Conservation (phyloP, 371 early-diverging fungal genomes). For the Parasitella parasitica region DNA sequence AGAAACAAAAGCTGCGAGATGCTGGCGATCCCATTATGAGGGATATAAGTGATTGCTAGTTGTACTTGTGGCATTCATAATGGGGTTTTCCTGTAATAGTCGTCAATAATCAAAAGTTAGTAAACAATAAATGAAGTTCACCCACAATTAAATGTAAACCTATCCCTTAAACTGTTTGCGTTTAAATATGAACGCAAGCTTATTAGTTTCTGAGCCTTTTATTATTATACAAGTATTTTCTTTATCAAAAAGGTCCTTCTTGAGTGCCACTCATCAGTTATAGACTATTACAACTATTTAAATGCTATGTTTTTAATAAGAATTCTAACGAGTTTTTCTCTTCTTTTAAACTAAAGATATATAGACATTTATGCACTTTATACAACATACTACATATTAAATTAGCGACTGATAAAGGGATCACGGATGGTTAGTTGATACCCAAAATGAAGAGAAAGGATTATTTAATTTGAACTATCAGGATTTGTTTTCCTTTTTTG, state of each 20-base stretch:
- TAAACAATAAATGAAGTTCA: no score
- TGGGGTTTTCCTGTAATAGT: no score
- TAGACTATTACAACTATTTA: slow-evolving; percentile 17
- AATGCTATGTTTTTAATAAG: slow-evolving; percentile 11
- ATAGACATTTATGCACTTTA: slow-evolving; percentile 4
- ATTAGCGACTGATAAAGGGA: neutral
- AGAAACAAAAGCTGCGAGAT: slow-evolving; percentile 19
- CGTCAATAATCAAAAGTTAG: no score
- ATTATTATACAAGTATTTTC: slow-evolving; percentile 9
- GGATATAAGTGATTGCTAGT: slow-evolving; percentile 4
- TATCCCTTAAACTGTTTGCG: no score
- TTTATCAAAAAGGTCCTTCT: slow-evolving; percentile 17
- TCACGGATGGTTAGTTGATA: no score
- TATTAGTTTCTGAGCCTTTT: slow-evolving; percentile 13
- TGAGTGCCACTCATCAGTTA: slow-evolving; percentile 14
- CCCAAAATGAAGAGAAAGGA: neutral
- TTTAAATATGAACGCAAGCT: slow-evolving; percentile 1
- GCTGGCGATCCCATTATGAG: slow-evolving; percentile 10
- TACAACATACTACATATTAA: neutral
- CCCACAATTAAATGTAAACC: no score
- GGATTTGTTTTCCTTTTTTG: slow-evolving; percentile 15
- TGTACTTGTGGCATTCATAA: slow-evolving; percentile 19
- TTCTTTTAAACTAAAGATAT: slow-evolving; percentile 7
- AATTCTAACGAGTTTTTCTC: slow-evolving; percentile 17
- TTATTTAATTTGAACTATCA: slow-evolving; percentile 10